Evolutionary conservation across 768 basidiomycete species (phyloP), one percentile per base, ranked within the genome.

Genomic region (Mycena haematopus): DNA sequence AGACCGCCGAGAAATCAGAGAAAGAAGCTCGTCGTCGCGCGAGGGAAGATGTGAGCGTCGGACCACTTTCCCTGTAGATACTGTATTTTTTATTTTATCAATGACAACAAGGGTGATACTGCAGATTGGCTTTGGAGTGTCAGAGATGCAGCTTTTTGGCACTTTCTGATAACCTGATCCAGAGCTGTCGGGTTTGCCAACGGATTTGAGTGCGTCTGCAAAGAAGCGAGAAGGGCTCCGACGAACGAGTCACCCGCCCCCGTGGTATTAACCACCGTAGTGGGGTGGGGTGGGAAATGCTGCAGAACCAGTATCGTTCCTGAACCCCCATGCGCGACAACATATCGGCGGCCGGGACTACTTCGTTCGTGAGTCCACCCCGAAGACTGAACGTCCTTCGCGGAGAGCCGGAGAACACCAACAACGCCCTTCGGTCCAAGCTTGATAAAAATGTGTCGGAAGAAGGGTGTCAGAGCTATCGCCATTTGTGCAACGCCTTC

Each of bases 231-330:
- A 31, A 97, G 70, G 1, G 90, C 86, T 7, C 95, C 96, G 1
- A 92, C 95, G 25, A 97, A 84, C 3, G 92, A 89, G 75, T 98
- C 96, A 0, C 96, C 96, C 1, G 93, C 95, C 1, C 96, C 96
- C 0, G 96, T 98, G 10, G 93, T 92, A 67, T 89, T 95, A 22
- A 89, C 76, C 7, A 85, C 67, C 4, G 62, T 69, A 11, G 84
- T 64, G 1, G 74, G 71, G 19, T 82, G 67, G 9, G 92, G 80
- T 13, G 92, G 85, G 72, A 90, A 94, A 71, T 95, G 91, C 44
- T 87, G 86, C 31, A 96, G 50, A 7, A 92, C 81, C 9, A 93
- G 71, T 5, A 83, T 75, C 59, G 85, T 72, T 17, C 78, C 77
- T 4, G 71, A 72, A 24, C 75, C 75, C 9, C 84, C 85, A 27